Base-by-base conservation (phyloP, 2,329 filamentous ascomycete genomes). In the Alternaria rosae region DNA sequence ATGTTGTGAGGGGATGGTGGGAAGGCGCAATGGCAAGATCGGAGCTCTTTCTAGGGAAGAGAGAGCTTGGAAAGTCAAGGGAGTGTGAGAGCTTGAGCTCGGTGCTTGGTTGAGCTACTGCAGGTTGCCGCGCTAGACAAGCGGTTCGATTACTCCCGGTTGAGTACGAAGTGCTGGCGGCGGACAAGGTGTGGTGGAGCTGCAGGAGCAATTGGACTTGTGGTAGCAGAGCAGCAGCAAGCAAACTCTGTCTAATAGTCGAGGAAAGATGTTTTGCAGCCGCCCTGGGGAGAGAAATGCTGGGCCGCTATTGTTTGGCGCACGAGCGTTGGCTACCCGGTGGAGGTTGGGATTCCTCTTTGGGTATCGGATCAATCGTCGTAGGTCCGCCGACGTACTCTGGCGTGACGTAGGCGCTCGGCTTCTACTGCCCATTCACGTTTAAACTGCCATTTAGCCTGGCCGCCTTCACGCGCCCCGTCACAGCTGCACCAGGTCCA, bases 51-150 rank as follows among this genome's bases (percentile, higher is more conserved):
- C 56, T 66, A 45, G 54, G 64, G 43, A 57, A 61, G 59, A 56
- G 60, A 59, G 64, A 64, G 64, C 62, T 68, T 67, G 42, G 48
- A 66, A 65, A 61, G 64, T 60, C 42, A 56, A 61, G 50, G 62
- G 59, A 64, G 60, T 68, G 68, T 55, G 59, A 68, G 67, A 64
- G 61, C 69, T 70, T 55, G 59, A 69, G 67, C 67, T 68, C 50
- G 57, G 57, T 65, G 61, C 70, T 72, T 66, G 65, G 65, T 62
- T 60, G 63, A 69, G 66, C 68, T 74, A 72, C 65, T 72, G 70
- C 65, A 56, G 71, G 61, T 54, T 62, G 62, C 38, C 59, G 70
- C 72, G 66, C 73, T 74, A 76, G 74, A 70, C 66, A 70, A 70
- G 72, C 65, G 65, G 51, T 59, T 61, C 59, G 65, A 64, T 60